phyloP scores from a whole-genome alignment of 345 rosid genomes.

The Geranium rotundifolium region DNA sequence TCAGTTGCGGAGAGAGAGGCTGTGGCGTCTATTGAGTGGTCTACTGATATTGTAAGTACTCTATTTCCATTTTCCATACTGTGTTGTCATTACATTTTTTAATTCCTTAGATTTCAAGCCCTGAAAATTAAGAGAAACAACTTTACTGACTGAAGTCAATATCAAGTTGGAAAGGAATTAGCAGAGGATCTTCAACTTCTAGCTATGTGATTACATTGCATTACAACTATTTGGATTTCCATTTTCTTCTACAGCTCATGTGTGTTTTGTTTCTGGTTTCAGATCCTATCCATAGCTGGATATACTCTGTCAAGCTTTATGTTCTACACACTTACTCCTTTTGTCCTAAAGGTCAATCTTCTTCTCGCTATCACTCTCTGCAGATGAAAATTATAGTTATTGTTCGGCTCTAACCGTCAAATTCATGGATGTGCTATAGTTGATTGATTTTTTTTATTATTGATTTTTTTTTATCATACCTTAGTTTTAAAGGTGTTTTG shows the following conservation, averaged over 20 bases:
- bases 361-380: background rate
- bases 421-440: too few relatives aligned
- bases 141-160: too few relatives aligned
- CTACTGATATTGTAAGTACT: constrained; percentile 33
- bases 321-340: constrained; percentile 34
- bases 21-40: constrained; percentile 36
- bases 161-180: too few relatives aligned
- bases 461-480: too few relatives aligned
- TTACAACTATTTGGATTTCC: too few relatives aligned
- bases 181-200: too few relatives aligned
- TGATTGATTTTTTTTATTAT: too few relatives aligned
- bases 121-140: too few relatives aligned
- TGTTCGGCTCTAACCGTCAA: background rate
- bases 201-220: too few relatives aligned
- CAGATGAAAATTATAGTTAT: too few relatives aligned
- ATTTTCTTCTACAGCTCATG: background rate
- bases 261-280: constrained; percentile 8
- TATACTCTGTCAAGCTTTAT: constrained; percentile 19
- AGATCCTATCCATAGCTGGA: constrained; percentile 36
- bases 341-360: constrained; percentile 36
- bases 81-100: background rate
- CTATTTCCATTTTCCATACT: background rate
- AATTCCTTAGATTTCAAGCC: too few relatives aligned
- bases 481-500: too few relatives aligned
- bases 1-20: constrained; percentile 32